Base-by-base conservation (phyloP, 352 stramenopile species). In the Phytophthora hibernalis region DNA sequence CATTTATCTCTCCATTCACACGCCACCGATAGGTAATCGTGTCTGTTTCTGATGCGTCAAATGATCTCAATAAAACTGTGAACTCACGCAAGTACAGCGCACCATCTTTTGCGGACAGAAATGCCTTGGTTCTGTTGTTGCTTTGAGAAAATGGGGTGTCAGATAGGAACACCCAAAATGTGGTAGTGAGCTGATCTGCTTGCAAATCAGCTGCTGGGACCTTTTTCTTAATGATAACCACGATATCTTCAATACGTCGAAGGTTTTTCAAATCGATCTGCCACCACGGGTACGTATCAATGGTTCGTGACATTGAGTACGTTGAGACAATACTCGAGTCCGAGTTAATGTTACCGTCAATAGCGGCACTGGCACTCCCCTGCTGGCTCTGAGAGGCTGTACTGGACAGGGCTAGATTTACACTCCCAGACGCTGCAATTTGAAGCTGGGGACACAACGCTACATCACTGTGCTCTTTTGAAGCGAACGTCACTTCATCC, bases 231-330 rank as follows among this genome's bases (percentile, higher is more conserved):
- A 90, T 33, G 5, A 54, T 81, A 43, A 93, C 47, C 0, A 88
- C 47, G 20, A 93, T 58, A 1, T 87, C 68, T 38, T 91, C 84
- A 31, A 93, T 72, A 0, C 70, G 54, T 31, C 77, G 56, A 16
- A 61, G 28, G 0, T 13, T 57, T 1, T 50, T 65, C 1, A 90
- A 56, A 50, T 91, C 73, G 0, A 82, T 65, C 28, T 90, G 59
- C 84, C 84, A 93, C 84, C 84, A 93, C 13, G 80, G 79, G 24
- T 86, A 89, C 10, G 64, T 68, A 55, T 74, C 80, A 21, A 68
- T 28, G 8, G 53, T 66, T 1, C 74, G 72, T 15, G 80, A 83
- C 76, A 91, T 83, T 10, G 80, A 76, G 38, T 83, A 91, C 15
- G 59, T 83, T 12, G 80, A 77, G 9, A 66, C 69, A 37, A 85